phyloP scores from a whole-genome alignment of 257 asterid genomes.

The Solanum dulcamara region DNA sequence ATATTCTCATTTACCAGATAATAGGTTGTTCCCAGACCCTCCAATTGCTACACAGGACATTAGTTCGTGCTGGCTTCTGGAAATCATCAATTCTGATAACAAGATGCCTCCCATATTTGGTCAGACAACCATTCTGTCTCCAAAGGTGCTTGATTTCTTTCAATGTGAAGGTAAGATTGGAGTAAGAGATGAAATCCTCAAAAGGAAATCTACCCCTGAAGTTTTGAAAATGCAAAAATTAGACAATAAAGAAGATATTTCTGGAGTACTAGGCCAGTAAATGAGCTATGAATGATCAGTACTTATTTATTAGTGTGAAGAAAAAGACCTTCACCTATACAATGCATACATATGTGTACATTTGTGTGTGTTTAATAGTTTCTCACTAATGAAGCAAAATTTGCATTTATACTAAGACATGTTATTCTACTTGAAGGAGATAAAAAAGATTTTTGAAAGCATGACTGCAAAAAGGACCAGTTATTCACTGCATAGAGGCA shows the following conservation, averaged over 20 bases:
- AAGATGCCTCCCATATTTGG: slow-evolving; percentile 69
- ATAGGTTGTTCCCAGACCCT: slow-evolving; percentile 79
- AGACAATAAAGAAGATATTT: neutral
- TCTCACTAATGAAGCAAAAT: neutral
- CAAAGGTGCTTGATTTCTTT: slow-evolving; percentile 92
- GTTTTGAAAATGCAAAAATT: neutral
- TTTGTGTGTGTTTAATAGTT: neutral
- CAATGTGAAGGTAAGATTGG: slow-evolving; percentile 61
- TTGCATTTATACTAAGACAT: neutral
- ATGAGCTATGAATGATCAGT: neutral
- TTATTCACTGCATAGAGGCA: neutral
- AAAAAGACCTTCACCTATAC: neutral
- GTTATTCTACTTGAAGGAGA: neutral
- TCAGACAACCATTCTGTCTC: slow-evolving; percentile 69
- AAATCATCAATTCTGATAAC: slow-evolving; percentile 88
- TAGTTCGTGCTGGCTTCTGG: slow-evolving; percentile 63
- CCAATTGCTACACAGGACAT: slow-evolving; percentile 92
- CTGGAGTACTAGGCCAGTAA: neutral
- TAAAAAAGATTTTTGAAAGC: neutral
- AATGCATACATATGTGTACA: neutral
- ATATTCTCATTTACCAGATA: slow-evolving; percentile 50
- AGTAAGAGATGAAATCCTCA: slow-evolving; percentile 73
- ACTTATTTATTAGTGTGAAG: neutral
- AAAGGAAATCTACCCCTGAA: slow-evolving; percentile 84
- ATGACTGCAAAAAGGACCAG: neutral